phyloP scores from a whole-genome alignment of 2,329 filamentous ascomycete species.

The Pseudogymnoascus sp. region DNA sequence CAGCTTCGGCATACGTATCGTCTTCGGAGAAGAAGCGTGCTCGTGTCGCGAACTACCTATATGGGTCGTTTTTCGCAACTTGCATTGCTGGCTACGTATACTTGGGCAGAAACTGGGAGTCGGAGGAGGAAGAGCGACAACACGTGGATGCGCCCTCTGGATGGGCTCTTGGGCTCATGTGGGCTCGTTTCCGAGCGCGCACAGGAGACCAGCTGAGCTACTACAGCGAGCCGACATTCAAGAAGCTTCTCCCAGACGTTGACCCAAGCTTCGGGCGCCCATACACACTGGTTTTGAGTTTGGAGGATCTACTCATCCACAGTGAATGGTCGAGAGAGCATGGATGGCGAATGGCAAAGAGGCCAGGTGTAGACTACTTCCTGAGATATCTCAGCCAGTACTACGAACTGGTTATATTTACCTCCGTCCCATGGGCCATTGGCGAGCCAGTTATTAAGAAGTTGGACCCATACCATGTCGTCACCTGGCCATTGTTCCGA shows the following conservation, averaged over 20 bases:
- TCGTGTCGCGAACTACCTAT: constrained; percentile 68
- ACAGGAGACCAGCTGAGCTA: constrained; percentile 72
- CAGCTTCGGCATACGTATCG: constrained; percentile 78
- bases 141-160: constrained; percentile 66
- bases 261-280: constrained; percentile 76
- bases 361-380: constrained; percentile 95
- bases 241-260: constrained; percentile 79
- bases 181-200: constrained; percentile 70
- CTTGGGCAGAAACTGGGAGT: constrained; percentile 81
- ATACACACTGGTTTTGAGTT: constrained; percentile 84
- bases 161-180: constrained; percentile 70
- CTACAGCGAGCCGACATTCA: constrained; percentile 93
- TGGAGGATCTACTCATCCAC: constrained; percentile 91
- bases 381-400: constrained; percentile 94
- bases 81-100: constrained; percentile 55
- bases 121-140: constrained; percentile 59
- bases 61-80: constrained; percentile 51
- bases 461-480: constrained; percentile 88
- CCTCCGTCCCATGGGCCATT: constrained; percentile 73
- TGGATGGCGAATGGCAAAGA: constrained; percentile 91
- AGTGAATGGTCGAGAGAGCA: constrained; percentile 92
- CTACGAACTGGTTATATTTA: constrained; percentile 96
- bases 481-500: constrained; percentile 89
- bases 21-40: constrained; percentile 79
- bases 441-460: constrained; percentile 87